phyloP scores from a whole-genome alignment of 2,329 filamentous ascomycete species.

The Akanthomyces muscarius region DNA sequence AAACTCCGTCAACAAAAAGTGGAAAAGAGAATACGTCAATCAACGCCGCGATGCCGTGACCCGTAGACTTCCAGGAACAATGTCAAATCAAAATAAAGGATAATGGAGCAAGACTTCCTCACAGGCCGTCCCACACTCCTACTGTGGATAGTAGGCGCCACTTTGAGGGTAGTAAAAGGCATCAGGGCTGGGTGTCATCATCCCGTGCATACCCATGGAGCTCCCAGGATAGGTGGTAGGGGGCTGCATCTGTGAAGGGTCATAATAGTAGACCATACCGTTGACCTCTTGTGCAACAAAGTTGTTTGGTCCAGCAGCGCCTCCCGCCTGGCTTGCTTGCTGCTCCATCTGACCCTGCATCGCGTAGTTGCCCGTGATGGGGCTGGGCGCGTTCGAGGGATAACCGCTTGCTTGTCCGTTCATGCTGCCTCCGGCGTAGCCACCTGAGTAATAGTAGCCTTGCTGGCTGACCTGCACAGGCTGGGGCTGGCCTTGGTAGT shows the following conservation, averaged over 20 bases:
- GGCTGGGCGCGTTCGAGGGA: conserved; percentile 51
- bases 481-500: conserved; percentile 53
- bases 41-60: not conserved
- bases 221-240: conserved; percentile 51
- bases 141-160: conserved; percentile 57
- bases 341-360: conserved; percentile 40
- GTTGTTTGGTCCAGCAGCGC: conserved; percentile 33
- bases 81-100: not conserved
- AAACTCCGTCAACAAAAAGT: not conserved
- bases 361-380: conserved; percentile 38
- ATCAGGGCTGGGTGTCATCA: conserved; percentile 68
- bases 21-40: not conserved
- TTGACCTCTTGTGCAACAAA: conserved; percentile 81
- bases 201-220: conserved; percentile 69
- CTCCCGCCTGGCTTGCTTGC: conserved; percentile 29
- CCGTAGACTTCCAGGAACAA: not conserved
- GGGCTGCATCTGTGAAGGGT: conserved; percentile 66
- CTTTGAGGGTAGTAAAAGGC: conserved; percentile 67
- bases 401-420: conserved; percentile 54
- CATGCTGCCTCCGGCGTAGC: conserved; percentile 45
- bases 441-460: conserved; percentile 66
- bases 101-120: not conserved
- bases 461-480: conserved; percentile 40
- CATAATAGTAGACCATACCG: conserved; percentile 94
- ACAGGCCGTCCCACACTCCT: conserved; percentile 30